phyloP scores from a whole-genome alignment of 2,329 filamentous ascomycete genomes.

The Sporothrix variecibatus region DNA sequence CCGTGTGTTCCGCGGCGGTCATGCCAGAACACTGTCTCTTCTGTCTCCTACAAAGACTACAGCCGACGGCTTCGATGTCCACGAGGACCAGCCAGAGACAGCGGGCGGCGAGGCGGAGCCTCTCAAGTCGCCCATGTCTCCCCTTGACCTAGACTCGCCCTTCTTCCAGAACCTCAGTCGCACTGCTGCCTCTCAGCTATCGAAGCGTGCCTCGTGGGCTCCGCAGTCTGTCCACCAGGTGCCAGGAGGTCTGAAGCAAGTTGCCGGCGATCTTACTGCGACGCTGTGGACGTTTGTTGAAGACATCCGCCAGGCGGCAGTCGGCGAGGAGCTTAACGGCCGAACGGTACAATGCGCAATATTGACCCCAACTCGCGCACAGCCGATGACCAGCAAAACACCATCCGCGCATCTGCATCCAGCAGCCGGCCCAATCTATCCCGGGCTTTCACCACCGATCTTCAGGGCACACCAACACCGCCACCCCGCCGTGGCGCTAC shows the following conservation, averaged over 20 bases:
- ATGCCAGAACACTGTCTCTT: slow-evolving; percentile 71
- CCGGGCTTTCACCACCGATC: slow-evolving; percentile 41
- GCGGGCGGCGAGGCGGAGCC: slow-evolving; percentile 38
- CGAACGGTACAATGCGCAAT: slow-evolving; percentile 34
- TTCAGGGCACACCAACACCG: slow-evolving; percentile 37
- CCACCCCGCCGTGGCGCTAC: slow-evolving; percentile 23
- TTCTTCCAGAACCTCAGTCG: slow-evolving; percentile 36
- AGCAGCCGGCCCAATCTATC: slow-evolving; percentile 45
- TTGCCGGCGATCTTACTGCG: slow-evolving; percentile 85
- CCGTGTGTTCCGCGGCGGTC: slow-evolving; percentile 68
- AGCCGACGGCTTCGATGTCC: slow-evolving; percentile 45
- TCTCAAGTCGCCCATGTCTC: slow-evolving; percentile 39
- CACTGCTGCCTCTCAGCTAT: slow-evolving; percentile 42
- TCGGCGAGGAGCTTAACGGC: slow-evolving; percentile 84
- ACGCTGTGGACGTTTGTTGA: slow-evolving; percentile 94
- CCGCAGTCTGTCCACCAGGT: slow-evolving; percentile 51
- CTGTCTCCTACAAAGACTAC: slow-evolving; percentile 66
- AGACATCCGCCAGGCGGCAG: slow-evolving; percentile 90
- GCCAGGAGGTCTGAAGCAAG: slow-evolving; percentile 64
- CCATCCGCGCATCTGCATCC: slow-evolving; percentile 47
- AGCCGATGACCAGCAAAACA: slow-evolving; percentile 43
- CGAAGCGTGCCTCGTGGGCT: slow-evolving; percentile 63
- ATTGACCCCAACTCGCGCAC: slow-evolving; percentile 39
- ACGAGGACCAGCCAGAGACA: slow-evolving; percentile 41
- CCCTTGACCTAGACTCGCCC: slow-evolving; percentile 37